Base-by-base conservation (phyloP, 2,329 filamentous ascomycete species). In the Ploettnerulaceae sp. region DNA sequence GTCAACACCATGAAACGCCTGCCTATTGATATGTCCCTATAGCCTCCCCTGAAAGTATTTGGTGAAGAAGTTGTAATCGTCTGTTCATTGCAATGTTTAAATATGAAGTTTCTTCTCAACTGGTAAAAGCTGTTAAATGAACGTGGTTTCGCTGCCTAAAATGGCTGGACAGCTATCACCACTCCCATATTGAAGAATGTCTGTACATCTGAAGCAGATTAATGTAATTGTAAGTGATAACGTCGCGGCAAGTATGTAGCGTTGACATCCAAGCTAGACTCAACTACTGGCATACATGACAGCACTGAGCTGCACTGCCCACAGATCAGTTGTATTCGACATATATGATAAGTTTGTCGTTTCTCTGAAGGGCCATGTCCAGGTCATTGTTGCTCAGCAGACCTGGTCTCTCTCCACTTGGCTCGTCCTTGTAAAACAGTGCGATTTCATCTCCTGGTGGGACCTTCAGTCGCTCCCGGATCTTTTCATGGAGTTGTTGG, bases 401-500 rank as follows among this genome's bases (percentile, higher is more conserved):
- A 28, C 80, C 81, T 32, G 84, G 81, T 66, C 84, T 86, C 53
- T 86, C 79, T 20, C 84, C 84, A 4, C 55, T 63, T 9, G 49
- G 29, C 64, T 96, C 90, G 56, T 96, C 90, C 65, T 87, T 84
- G 71, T 95, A 96, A 57, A 82, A 87, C 18, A 96, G 76, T 52
- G 85, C 75, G 21, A 96, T 76, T 17, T 84, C 77, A n/a, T 87
- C 82, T 7, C 78, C 72, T 9, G 72, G 69, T 0, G 72, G 73
- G 40, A 95, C 76, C 69, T 89, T 89, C 55, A 95, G 76, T 34
- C 93, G 79, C 58, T 96, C 89, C 39, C 81, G 77, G 49, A 97
- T 81, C 68, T 93, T 95, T 56, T 89, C 84, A 58, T 84, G 84
- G 7, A 98, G 75, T 51, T 89, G 84, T 43, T 78, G 73, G 66